phyloP scores from a whole-genome alignment of 768 basidiomycete species.

The Butyriboletus loyo region DNA sequence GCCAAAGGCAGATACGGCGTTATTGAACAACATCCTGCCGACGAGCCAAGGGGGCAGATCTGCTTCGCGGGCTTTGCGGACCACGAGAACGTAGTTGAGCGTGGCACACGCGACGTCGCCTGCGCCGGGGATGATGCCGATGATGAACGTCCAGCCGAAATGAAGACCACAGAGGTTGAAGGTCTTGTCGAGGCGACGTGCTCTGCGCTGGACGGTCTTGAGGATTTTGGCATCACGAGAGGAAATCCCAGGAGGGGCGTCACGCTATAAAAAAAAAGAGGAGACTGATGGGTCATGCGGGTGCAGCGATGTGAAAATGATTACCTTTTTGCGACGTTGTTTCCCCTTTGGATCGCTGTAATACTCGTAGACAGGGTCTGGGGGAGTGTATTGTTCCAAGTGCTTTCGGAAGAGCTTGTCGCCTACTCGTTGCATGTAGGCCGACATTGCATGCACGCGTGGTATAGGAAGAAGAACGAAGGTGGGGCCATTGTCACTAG shows the following conservation, averaged over 20 bases:
- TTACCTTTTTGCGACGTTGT: constrained; percentile 36
- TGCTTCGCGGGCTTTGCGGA: constrained; percentile 71
- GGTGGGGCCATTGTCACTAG: not conserved
- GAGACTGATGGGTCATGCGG: too few species aligned
- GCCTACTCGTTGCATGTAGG: constrained; percentile 44
- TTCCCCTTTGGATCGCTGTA: constrained; percentile 30
- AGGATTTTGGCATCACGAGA: constrained; percentile 72
- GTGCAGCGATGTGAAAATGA: not conserved
- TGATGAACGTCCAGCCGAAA: constrained; percentile 85
- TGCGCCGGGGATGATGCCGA: constrained; percentile 68
- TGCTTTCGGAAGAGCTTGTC: constrained; percentile 62
- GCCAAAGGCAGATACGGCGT: constrained; percentile 60
- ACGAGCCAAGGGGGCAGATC: constrained; percentile 69
- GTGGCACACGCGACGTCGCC: constrained; percentile 63
- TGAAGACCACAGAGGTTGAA: constrained; percentile 76
- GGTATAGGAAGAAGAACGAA: not conserved
- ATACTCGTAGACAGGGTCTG: constrained; percentile 67
- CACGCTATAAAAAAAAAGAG: constrained; percentile 45
- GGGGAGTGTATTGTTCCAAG: constrained; percentile 62
- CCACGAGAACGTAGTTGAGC: constrained; percentile 74
- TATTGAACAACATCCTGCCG: constrained; percentile 73
- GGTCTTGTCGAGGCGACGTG: constrained; percentile 85
- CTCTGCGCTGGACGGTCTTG: constrained; percentile 68
- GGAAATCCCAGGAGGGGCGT: constrained; percentile 72
- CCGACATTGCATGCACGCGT: constrained; percentile 14